phyloP scores from a whole-genome alignment of 495 filamentous ascomycete species.

The Trichoderma erinaceum region DNA sequence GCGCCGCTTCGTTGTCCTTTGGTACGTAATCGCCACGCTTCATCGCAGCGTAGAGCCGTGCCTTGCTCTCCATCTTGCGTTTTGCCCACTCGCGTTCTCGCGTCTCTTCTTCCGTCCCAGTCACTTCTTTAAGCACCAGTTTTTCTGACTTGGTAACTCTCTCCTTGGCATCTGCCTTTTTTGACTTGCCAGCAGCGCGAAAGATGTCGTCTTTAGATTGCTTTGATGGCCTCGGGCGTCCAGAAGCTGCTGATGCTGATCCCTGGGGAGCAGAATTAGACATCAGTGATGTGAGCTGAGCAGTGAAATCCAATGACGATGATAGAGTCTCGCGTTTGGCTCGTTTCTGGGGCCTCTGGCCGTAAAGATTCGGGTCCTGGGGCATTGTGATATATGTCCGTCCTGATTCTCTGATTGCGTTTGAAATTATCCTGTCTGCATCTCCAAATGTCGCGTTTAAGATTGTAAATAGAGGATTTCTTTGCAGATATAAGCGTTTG shows the following conservation, averaged over 20 bases:
- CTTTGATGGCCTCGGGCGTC: constrained; percentile 61
- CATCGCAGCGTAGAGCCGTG: constrained; percentile 74
- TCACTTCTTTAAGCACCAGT: constrained; percentile 37
- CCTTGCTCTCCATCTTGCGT: constrained; percentile 81
- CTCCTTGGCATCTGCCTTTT: constrained; percentile 37
- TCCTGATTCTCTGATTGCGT: neutral
- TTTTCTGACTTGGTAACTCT: constrained; percentile 23
- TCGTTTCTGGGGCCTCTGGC: constrained; percentile 57
- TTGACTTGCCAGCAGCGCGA: constrained; percentile 54
- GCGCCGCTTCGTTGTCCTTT: constrained; percentile 50
- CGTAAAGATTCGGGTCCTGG: constrained; percentile 65
- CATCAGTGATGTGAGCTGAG: constrained; percentile 68
- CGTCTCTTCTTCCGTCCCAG: constrained; percentile 41
- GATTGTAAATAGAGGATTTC: neutral
- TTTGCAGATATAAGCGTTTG: neutral
- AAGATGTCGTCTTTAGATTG: constrained; percentile 63
- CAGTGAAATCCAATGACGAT: constrained; percentile 71
- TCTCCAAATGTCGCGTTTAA: neutral
- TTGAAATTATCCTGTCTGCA: neutral
- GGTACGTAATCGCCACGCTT: constrained; percentile 62
- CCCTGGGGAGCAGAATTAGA: constrained; percentile 36
- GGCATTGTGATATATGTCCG: constrained; percentile 37
- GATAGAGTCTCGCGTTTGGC: constrained; percentile 58
- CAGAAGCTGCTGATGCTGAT: constrained; percentile 35
- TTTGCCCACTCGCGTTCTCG: constrained; percentile 52